phyloP scores from a whole-genome alignment of 2,329 filamentous ascomycete genomes.

The Anthostomella pinea region DNA sequence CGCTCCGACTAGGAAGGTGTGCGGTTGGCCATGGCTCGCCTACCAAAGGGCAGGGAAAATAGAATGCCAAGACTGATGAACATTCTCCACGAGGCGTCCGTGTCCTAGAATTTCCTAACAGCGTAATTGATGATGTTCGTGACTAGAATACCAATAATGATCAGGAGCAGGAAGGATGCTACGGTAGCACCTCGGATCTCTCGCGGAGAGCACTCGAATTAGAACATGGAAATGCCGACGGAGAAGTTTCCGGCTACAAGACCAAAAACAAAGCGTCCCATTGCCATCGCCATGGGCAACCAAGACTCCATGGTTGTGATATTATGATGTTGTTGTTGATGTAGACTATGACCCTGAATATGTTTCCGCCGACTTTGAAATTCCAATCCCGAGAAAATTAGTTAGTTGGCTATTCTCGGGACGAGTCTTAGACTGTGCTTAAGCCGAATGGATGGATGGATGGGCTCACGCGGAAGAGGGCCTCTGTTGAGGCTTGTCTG shows the following conservation, averaged over 20 bases:
- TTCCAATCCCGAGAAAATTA: no score
- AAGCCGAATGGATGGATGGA: no score
- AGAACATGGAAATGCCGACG: conserved; percentile 65
- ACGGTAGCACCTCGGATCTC: conserved; percentile 64
- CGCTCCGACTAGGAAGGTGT: conserved; percentile 46
- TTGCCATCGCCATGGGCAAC: conserved; percentile 65
- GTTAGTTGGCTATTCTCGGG: no score
- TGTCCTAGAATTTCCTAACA: conserved; percentile 40
- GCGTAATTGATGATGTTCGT: conserved; percentile 55
- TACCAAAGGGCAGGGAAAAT: conserved; percentile 50
- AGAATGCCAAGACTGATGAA: conserved; percentile 56
- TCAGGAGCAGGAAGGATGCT: conserved; percentile 71
- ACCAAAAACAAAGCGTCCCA: conserved; percentile 65
- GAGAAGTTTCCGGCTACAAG: conserved; percentile 66
- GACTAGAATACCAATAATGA: conserved; percentile 66
- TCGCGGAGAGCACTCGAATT: conserved; percentile 60
- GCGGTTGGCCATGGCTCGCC: conserved; percentile 51
- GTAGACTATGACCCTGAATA: conserved; percentile 55
- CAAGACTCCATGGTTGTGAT: conserved; percentile 57
- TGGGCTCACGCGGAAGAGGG: no score
- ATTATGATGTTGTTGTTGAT: conserved; percentile 63
- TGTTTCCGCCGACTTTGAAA: no score
- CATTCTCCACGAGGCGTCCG: conserved; percentile 56
- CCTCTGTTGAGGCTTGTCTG: no score
- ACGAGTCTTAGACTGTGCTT: no score